Conservation (phyloP, 306 rosid species). For the Malus sylvestris region DNA sequence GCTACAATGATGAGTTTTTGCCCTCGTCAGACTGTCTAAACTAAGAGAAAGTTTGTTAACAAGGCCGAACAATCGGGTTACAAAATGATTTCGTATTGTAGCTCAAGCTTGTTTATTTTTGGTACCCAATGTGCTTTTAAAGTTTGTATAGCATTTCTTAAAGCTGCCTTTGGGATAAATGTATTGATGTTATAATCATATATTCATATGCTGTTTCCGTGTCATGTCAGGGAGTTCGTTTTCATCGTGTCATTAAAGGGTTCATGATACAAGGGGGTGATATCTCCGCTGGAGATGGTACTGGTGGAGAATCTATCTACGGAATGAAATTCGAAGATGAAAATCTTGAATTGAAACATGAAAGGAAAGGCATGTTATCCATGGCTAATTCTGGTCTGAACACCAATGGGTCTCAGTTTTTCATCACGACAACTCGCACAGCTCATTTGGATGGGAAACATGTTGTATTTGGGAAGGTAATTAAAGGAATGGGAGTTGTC, state of each 20-base stretch:
- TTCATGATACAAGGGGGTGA: conserved; percentile 95
- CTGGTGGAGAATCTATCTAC: conserved; percentile 87
- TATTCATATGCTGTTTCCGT: conserved; percentile 5
- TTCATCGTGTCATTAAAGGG: conserved; percentile 71
- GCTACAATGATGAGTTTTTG: background rate
- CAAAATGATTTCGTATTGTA: background rate
- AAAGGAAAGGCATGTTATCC: conserved; percentile 90
- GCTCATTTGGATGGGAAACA: conserved; percentile 84
- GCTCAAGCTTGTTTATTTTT: background rate
- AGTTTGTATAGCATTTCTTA: background rate
- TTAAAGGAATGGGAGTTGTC: conserved; percentile 86
- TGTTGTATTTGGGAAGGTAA: conserved; percentile 81
- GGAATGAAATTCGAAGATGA: conserved; percentile 83
- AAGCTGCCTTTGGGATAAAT: background rate
- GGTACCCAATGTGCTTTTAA: background rate
- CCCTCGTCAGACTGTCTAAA: background rate
- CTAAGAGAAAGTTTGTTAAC: background rate
- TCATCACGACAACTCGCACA: conserved; percentile 74
- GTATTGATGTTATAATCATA: background rate
- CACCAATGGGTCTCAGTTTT: conserved; percentile 89
- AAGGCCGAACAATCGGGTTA: background rate
- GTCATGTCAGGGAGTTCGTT: conserved; percentile 57
- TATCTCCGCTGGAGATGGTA: conserved; percentile 85
- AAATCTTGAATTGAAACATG: conserved; percentile 80
- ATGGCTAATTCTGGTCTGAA: conserved; percentile 83